Conservation (phyloP, 2,329 filamentous ascomycete genomes). For the Fusarium fracticaudum region DNA sequence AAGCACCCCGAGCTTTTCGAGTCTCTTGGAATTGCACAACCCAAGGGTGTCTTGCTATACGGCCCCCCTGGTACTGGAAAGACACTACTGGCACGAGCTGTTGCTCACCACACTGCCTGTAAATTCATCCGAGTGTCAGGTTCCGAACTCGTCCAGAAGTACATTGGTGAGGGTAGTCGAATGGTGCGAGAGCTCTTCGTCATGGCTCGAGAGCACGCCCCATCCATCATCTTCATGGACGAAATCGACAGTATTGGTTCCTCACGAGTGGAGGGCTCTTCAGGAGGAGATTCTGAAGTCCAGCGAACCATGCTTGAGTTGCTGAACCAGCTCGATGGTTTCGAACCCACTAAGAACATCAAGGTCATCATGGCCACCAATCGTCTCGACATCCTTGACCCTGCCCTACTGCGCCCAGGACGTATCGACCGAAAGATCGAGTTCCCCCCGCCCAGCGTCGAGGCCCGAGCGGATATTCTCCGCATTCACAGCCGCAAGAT, state of each 20-base stretch:
- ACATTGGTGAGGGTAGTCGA: constrained; percentile 96
- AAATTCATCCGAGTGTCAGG: constrained; percentile 98
- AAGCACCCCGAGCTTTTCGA: constrained; percentile 99
- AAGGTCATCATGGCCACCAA: constrained; percentile 99
- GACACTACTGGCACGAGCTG: constrained; percentile 91
- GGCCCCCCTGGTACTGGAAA: constrained; percentile 97
- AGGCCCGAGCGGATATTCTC: constrained; percentile 96
- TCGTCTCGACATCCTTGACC: constrained; percentile 95
- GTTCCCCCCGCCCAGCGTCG: constrained; percentile 95
- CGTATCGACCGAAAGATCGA: constrained; percentile 99
- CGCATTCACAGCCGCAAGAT: constrained; percentile 98
- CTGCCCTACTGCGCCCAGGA: constrained; percentile 91
- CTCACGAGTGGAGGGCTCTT: constrained; percentile 94
- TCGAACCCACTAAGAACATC: constrained; percentile 99
- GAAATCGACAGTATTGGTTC: constrained; percentile 99
- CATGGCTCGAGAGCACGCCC: constrained; percentile 97
- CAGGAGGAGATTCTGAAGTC: constrained; percentile 95
- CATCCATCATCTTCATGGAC: constrained; percentile 99
- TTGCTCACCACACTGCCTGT: constrained; percentile 98
- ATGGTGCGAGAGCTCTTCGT: constrained; percentile 99
- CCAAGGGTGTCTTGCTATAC: constrained; percentile 96
- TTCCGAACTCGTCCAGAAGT: constrained; percentile 97
- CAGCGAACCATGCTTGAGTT: constrained; percentile 99
- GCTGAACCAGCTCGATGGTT: constrained; percentile 97
- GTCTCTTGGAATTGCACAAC: constrained; percentile 97